Evolutionary conservation across 176 grass and related monocot genomes (phyloP), one percentile per base, ranked within the genome.

Genomic region (Ensete ventricosum): DNA sequence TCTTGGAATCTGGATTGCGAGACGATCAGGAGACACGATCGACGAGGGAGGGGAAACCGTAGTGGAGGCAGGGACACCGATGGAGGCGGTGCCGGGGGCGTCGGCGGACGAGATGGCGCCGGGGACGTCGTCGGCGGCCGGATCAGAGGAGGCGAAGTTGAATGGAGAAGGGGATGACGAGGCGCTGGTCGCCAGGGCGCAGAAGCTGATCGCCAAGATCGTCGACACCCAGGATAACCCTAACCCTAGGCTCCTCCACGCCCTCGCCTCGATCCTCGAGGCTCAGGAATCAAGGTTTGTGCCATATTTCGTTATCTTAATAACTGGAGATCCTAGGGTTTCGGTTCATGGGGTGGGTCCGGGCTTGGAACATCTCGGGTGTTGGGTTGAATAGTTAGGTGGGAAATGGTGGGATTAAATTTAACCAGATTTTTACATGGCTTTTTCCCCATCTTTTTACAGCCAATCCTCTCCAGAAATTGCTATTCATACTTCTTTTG

Each of bases 201-300:
- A 91, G 80, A 64, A 51, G 50, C 2, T 94, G 17, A 81, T 98
- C 43, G 73, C 76, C 5, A 79, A 88, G 79, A 77, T 91, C 74
- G 48, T 93, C 62, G 86, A 85, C 8, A 78, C 76, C 19, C 88
- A 91, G 84, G 23, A 13, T 53, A 85, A 86, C 51, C 95, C 90
- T 62, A 98, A 91, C 54, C 90, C 95, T 53, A 87, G 87, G 63
- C 85, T 89, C 53, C 87, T 94, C 50, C 95, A 94, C 65, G 93
- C 90, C 52, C 95, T 98, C 68, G 88, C 95, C n/a, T 82, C 90
- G 81, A 85, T 98, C 52, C 83, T 86, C n/a, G 94, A 98, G 78
- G 68, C n/a, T 24, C 86, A 98, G 26, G 90, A 94, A 73, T 72
- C 84, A 34, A 91, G 88, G 95, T 91, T 6, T 43, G 34, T 43